Base-by-base conservation (phyloP, 345 rosid species). In the Eucalyptus pumila region DNA sequence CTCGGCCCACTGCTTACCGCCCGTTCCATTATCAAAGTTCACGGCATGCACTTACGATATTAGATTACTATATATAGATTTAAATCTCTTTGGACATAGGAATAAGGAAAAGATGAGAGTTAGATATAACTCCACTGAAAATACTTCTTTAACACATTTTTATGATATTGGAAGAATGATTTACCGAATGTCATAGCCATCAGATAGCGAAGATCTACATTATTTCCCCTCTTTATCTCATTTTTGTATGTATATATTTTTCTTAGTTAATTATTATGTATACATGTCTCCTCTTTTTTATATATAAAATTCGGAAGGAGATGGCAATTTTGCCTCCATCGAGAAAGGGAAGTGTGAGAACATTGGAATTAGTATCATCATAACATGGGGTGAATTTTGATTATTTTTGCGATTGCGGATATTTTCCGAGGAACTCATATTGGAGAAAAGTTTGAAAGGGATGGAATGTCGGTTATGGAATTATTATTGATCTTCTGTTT, bases 351-450 rank as follows among this genome's bases (percentile, higher is more conserved):
- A 65, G 86, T 92, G 88, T 86, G 98, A 51, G 94, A 90, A 56
- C 96, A 93, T 60, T 96, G 2, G 98, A 96, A 96, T 47, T 95
- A 96, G 98, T 96, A 96, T 90, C 99, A 96, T 88, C 90, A 94
- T 49, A 90, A 86, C 12, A 89, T 92, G 45, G 99, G 99, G 52
- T 94, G 96, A 87, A 45, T 92, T 56, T 9, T 96, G 87, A 93
- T 96, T 13, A 86, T 90, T 86, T 88, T 96, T 24, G 95, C 95
- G 15, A 91, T 93, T 80, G 94, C 93, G 45, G 94, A 97, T 89
- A 94, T 95, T 24, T 97, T 97, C 91, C 95, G 95, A 24, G 98
- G 99, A 51, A 94, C 95, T 52, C 96, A 96, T 91, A 87, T 96
- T 87, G 96, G 94, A 30, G 91, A 89, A 19, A 85, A 92, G 42